These are phyloP conservation scores for Tylopilus felleus DNA, from an alignment of 768 basidiomycete species.

Conservation along the genomic window DNA sequence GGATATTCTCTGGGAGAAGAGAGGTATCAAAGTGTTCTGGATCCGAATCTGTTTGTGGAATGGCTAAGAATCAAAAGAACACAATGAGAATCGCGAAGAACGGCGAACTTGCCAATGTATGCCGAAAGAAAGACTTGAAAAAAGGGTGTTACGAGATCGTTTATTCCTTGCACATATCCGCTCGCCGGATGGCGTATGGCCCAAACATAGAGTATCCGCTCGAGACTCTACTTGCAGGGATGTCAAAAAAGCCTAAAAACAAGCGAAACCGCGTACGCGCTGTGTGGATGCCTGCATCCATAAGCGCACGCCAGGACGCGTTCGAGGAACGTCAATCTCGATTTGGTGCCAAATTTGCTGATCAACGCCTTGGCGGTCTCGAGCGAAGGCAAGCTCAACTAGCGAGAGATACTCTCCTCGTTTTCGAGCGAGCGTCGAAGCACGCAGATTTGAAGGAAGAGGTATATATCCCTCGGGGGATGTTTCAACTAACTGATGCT, in stretches of 20 bases:
- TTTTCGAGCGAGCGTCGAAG: slow-evolving; percentile 79
- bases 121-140: slow-evolving; percentile 95
- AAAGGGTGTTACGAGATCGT: slow-evolving; percentile 96
- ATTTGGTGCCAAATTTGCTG: slow-evolving; percentile 99
- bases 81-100: neutral
- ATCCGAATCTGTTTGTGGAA: slow-evolving; percentile 64
- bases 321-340: slow-evolving; percentile 96
- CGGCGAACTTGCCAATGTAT: slow-evolving; percentile 71
- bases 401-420: slow-evolving; percentile 88
- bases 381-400: slow-evolving; percentile 85
- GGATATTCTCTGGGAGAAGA: slow-evolving; percentile 60
- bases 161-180: slow-evolving; percentile 99
- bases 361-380: slow-evolving; percentile 82
- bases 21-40: slow-evolving; percentile 86
- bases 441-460: slow-evolving; percentile 70
- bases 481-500: slow-evolving; percentile 4
- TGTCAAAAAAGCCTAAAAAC: slow-evolving; percentile 12
- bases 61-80: slow-evolving; percentile 1
- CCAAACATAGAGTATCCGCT: slow-evolving; percentile 97
- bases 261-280: slow-evolving; percentile 51
- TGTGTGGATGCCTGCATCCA: slow-evolving; percentile 94
- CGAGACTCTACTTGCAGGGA: slow-evolving; percentile 64
- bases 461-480: slow-evolving; percentile 85
- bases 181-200: slow-evolving; percentile 98
- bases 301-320: slow-evolving; percentile 82